Evolutionary conservation across 2,329 filamentous ascomycete genomes (phyloP).

Genomic region (Cytospora piceae): DNA sequence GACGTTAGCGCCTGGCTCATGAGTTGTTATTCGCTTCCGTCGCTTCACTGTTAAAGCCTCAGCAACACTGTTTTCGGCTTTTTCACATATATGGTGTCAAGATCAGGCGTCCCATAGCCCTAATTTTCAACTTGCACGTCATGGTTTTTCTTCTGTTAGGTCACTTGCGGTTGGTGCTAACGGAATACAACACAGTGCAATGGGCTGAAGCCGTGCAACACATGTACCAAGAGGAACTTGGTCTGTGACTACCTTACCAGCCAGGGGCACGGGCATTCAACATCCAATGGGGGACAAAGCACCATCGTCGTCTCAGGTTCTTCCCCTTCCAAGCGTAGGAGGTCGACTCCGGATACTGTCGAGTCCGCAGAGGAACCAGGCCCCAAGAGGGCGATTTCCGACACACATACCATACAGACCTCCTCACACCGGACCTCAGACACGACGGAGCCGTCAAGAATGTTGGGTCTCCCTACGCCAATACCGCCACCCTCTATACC

Average conservation of each 20-base stretch:
- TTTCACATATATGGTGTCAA: neutral
- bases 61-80: neutral
- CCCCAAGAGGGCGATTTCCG: conserved; percentile 28
- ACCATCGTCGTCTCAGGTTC: conserved; percentile 36
- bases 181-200: conserved; percentile 54
- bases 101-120: neutral
- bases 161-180: conserved; percentile 8
- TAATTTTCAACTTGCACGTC: neutral
- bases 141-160: neutral
- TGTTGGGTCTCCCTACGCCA: conserved; percentile 35
- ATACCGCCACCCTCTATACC: neutral
- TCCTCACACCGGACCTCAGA: conserved; percentile 6
- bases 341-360: conserved; percentile 18
- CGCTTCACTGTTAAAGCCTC: neutral
- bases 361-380: conserved; percentile 17
- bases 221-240: conserved; percentile 58
- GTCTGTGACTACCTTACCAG: conserved; percentile 48
- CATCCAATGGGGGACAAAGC: conserved; percentile 36
- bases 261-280: conserved; percentile 34
- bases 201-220: conserved; percentile 59
- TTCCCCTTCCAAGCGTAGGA: conserved; percentile 33
- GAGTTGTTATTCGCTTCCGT: neutral
- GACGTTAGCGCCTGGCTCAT: neutral
- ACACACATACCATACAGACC: neutral
- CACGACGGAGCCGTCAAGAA: conserved; percentile 39